Evolutionary conservation across 306 rosid species (phyloP).

Genomic region (Cucurbita pepo): DNA sequence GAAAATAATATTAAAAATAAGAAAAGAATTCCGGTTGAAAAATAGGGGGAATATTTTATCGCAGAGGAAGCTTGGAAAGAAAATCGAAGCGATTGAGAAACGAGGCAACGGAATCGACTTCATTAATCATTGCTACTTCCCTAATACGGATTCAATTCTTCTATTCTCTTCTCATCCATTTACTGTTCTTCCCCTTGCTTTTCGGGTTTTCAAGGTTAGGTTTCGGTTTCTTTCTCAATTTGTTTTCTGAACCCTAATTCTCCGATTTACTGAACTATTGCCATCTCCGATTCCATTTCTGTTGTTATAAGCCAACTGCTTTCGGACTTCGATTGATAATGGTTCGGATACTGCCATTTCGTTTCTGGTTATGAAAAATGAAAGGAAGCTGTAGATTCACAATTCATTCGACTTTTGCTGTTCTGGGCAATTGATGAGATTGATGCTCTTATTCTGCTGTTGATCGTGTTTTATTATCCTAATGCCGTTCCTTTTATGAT

Average conservation of each 20-base stretch:
- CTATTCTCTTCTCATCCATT: background rate
- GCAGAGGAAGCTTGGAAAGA: background rate
- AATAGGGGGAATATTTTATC: no score
- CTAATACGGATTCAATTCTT: background rate
- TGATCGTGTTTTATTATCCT: background rate
- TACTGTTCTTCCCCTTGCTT: background rate
- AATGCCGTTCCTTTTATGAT: background rate
- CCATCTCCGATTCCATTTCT: background rate
- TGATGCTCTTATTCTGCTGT: background rate
- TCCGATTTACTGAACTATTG: background rate
- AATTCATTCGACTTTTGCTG: background rate
- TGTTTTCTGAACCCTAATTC: background rate
- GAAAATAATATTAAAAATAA: no score
- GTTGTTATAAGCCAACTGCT: background rate
- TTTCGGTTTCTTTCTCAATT: background rate
- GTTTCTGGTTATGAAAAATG: background rate
- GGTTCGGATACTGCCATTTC: background rate
- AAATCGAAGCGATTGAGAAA: background rate
- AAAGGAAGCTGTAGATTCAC: background rate
- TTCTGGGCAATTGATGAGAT: background rate
- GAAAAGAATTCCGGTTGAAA: no score
- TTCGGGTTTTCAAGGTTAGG: background rate
- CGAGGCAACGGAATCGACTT: background rate
- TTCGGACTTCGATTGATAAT: background rate
- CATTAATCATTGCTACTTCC: background rate